phyloP scores from a whole-genome alignment of 2,329 filamentous ascomycete genomes.

The Trichoderma atrobrunneum region DNA sequence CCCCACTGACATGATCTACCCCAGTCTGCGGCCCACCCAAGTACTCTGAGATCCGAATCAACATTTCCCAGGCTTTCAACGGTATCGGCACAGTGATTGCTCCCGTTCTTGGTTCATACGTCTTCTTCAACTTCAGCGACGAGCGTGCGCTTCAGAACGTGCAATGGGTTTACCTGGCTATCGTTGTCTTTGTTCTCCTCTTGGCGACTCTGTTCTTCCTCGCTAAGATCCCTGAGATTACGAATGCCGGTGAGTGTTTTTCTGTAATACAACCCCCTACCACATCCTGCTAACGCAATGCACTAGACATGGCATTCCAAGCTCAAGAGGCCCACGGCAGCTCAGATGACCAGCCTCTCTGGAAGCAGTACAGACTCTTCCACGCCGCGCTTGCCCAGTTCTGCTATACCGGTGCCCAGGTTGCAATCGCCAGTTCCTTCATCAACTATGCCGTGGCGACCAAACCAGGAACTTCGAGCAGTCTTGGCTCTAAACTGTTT shows the following conservation, averaged over 20 bases:
- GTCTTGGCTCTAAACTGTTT: conserved; percentile 63
- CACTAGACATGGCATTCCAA: conserved; percentile 60
- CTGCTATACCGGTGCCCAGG: conserved; percentile 72
- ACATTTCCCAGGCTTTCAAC: conserved; percentile 74
- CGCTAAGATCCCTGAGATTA: conserved; percentile 68
- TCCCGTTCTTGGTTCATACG: conserved; percentile 68
- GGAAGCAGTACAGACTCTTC: conserved; percentile 72
- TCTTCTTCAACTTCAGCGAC: conserved; percentile 65
- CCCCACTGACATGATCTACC: background rate
- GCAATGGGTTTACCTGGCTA: conserved; percentile 74
- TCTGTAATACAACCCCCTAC: background rate
- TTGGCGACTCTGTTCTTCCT: conserved; percentile 66
- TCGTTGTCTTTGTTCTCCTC: conserved; percentile 67
- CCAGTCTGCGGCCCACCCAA: conserved; percentile 57
- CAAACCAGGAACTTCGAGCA: conserved; percentile 47
- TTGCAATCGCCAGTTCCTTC: conserved; percentile 65
- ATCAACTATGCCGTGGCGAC: conserved; percentile 71
- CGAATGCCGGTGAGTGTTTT: conserved; percentile 40
- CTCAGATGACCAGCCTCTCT: conserved; percentile 59
- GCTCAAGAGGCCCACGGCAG: conserved; percentile 52
- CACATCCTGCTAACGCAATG: conserved; percentile 9
- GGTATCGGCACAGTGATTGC: conserved; percentile 71
- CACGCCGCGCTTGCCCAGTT: conserved; percentile 75
- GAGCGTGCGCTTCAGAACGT: conserved; percentile 61
- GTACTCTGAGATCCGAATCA: conserved; percentile 71